Evolutionary conservation across 352 stramenopile species (phyloP), one percentile per base, ranked within the genome.

Genomic region (Stramenopiles sp.): DNA sequence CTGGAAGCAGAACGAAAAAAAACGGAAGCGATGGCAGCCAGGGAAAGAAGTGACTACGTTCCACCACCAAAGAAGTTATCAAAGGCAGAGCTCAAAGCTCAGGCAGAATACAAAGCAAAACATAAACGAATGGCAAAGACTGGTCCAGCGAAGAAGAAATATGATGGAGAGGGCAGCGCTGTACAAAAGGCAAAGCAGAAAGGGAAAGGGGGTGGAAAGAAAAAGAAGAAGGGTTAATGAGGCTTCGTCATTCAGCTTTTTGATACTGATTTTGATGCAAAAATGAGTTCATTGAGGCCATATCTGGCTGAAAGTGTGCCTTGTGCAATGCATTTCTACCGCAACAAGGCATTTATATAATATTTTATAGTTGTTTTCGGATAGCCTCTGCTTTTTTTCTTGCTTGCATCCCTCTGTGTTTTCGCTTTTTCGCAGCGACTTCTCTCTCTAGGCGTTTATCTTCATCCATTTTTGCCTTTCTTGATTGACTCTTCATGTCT

Each of bases 61-160:
- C 27, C 55, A 25, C 27, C 27, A 27, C 55, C 55, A 22, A 71
- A 71, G 55, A 71, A 71, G 27, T 71, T 71, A 71, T 71, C 55
- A 22, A 71, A 71, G 55, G 27, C 22, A 71, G 55, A 71, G 27
- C 27, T 71, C 22, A 71, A 71, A 71, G 55, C 55, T 27, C 55
- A 71, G 27, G 55, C 55, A 71, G 55, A 71, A 71, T 71, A 71
- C 55, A 71, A 71, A 71, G 55, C 55, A 27, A 71, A 71, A 27
- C 55, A 71, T 27, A 71, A 71, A 71, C 22, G 55, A 27, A 71
- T 71, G 55, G 55, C 55, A 71, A 71, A 71, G 27, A 71, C 55
- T 71, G 55, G 55, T 27, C 55, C 55, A 25, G 55, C 55, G 27
- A 71, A 71, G 55, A 71, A 71, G 27, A 71, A 71, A 71, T 71